phyloP scores from a whole-genome alignment of 768 basidiomycete species.

The Suillus subalutaceus region DNA sequence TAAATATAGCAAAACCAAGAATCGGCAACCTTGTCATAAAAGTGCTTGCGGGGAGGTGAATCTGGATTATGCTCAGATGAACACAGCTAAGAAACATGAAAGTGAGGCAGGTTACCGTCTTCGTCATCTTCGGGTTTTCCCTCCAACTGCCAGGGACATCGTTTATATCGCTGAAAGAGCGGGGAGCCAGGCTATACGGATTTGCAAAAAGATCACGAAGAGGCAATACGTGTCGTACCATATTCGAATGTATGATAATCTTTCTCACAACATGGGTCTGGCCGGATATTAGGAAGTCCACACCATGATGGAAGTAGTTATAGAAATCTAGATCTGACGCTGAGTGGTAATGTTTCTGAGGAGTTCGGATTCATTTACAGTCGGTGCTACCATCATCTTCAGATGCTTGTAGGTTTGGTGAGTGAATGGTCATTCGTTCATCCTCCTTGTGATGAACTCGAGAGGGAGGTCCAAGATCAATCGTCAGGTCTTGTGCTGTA shows the following conservation, averaged over 20 bases:
- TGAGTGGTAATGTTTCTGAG: constrained; percentile 13
- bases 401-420: constrained; percentile 42
- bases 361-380: constrained; percentile 39
- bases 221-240: constrained; percentile 51
- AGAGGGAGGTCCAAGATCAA: constrained; percentile 79
- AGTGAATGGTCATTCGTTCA: constrained; percentile 84
- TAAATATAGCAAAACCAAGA: neutral
- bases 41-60: constrained; percentile 72
- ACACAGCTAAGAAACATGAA: neutral
- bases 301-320: constrained; percentile 90
- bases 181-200: constrained; percentile 76
- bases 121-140: constrained; percentile 81
- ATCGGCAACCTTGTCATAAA: constrained; percentile 63
- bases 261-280: constrained; percentile 76
- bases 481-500: constrained; percentile 77
- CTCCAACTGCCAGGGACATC: constrained; percentile 90
- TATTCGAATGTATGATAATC: constrained; percentile 85
- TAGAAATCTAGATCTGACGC: constrained; percentile 65
- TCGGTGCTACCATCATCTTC: constrained; percentile 55
- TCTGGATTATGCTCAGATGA: constrained; percentile 44
- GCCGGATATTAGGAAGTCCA: constrained; percentile 84
- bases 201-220: constrained; percentile 9
- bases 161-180: constrained; percentile 87
- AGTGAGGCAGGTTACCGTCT: constrained; percentile 53
- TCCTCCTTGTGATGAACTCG: constrained; percentile 87